Evolutionary conservation across 140 eudicot species (phyloP).

Genomic region (Bidens hawaiensis): DNA sequence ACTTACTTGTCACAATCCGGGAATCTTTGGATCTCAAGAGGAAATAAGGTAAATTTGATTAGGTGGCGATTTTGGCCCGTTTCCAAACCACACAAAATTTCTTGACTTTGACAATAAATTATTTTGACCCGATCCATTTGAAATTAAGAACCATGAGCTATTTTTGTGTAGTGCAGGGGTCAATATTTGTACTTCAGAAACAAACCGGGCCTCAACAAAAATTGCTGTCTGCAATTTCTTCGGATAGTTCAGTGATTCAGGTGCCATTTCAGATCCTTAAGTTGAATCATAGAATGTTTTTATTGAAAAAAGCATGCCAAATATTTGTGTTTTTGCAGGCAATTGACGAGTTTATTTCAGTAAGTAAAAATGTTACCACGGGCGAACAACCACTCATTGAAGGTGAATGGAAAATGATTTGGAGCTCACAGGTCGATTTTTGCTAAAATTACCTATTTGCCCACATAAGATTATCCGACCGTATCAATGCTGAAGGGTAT

Average conservation of each 20-base stretch:
- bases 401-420: constrained; percentile 96
- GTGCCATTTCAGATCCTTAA: constrained; percentile 28
- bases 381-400: constrained; percentile 58
- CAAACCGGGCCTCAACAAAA: constrained; percentile 73
- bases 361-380: constrained; percentile 30
- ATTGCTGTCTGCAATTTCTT: constrained; percentile 67
- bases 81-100: neutral
- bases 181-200: constrained; percentile 96
- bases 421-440: constrained; percentile 93
- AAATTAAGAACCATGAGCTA: constrained; percentile 55
- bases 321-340: constrained; percentile 40
- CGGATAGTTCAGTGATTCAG: constrained; percentile 54
- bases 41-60: constrained; percentile 78
- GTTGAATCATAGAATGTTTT: constrained; percentile 5
- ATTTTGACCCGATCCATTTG: neutral
- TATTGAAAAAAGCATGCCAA: neutral
- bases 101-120: neutral
- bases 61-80: neutral
- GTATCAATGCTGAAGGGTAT: neutral
- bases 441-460: neutral
- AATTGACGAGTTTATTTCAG: constrained; percentile 57
- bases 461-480: neutral
- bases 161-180: constrained; percentile 91
- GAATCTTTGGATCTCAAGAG: constrained; percentile 87
- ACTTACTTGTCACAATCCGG: constrained; percentile 89